These are phyloP conservation scores for Alternaria brassicae DNA, from an alignment of 2,329 filamentous ascomycete genomes.

Conservation along the genomic window DNA sequence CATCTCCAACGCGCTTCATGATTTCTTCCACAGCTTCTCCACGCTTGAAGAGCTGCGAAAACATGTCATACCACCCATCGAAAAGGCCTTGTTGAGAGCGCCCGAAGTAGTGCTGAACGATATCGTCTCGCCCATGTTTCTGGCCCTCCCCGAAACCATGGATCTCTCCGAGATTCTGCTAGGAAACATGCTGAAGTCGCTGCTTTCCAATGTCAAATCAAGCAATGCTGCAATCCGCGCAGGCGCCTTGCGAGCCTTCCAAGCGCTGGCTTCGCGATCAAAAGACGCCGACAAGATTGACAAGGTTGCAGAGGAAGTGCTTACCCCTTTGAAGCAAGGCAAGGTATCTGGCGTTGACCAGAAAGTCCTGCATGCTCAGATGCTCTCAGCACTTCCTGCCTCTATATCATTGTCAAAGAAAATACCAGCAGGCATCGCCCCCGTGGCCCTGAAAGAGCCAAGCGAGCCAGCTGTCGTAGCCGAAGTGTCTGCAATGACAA, in stretches of 20 bases:
- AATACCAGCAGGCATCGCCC: constrained; percentile 70
- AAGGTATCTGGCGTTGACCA: constrained; percentile 89
- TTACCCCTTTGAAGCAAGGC: constrained; percentile 78
- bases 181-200: constrained; percentile 78
- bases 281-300: constrained; percentile 65
- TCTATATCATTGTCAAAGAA: constrained; percentile 70
- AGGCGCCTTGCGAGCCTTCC: constrained; percentile 78
- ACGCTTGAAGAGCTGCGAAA: constrained; percentile 76
- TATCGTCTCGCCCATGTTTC: constrained; percentile 75
- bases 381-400: constrained; percentile 66
- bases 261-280: constrained; percentile 69
- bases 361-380: constrained; percentile 80
- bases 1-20: constrained; percentile 73
- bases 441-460: constrained; percentile 80
- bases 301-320: constrained; percentile 77
- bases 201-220: constrained; percentile 91
- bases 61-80: constrained; percentile 79
- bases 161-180: constrained; percentile 80
- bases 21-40: constrained; percentile 83
- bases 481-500: constrained; percentile 74
- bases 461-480: constrained; percentile 83
- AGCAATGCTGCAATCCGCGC: constrained; percentile 79
- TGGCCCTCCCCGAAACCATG: constrained; percentile 70
- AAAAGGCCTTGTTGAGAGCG: constrained; percentile 86
- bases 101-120: constrained; percentile 88